These are phyloP conservation scores for Talaromyces amestolkiae DNA, from an alignment of 2,329 filamentous ascomycete species.

Conservation along the genomic window DNA sequence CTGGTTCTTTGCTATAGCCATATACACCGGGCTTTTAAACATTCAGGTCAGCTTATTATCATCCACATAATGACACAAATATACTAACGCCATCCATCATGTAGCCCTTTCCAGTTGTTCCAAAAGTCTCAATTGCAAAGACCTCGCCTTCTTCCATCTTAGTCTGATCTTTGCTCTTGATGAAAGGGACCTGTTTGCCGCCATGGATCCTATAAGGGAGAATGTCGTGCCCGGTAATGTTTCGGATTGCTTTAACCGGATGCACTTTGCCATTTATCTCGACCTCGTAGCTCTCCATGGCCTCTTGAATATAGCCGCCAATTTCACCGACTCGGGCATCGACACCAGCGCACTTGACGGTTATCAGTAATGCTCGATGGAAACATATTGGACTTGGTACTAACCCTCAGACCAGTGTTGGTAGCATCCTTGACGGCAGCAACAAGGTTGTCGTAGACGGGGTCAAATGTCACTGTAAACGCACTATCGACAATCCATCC, in stretches of 20 bases:
- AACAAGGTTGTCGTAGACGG: constrained; percentile 71
- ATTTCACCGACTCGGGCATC: constrained; percentile 57
- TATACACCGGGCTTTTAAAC: constrained; percentile 48
- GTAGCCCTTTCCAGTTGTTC: constrained; percentile 53
- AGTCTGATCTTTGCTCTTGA: constrained; percentile 50
- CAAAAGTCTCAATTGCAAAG: constrained; percentile 60
- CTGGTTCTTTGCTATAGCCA: constrained; percentile 49
- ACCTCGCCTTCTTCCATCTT: constrained; percentile 61
- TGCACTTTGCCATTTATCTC: constrained; percentile 53
- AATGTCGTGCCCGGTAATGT: constrained; percentile 57
- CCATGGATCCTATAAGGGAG: constrained; percentile 56
- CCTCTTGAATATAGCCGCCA: constrained; percentile 58
- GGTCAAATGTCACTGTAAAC: constrained; percentile 75
- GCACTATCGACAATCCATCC: constrained; percentile 78
- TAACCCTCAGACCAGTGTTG: constrained; percentile 55
- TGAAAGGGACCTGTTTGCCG: constrained; percentile 55
- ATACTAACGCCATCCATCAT: constrained; percentile 47
- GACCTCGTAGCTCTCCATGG: constrained; percentile 62
- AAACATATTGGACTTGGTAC: not conserved
- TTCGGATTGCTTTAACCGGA: constrained; percentile 56
- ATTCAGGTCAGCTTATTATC: constrained; percentile 20
- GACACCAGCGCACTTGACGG: constrained; percentile 50
- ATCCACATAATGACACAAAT: not conserved
- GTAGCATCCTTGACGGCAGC: constrained; percentile 72
- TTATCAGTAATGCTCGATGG: constrained; percentile 15